Conservation (phyloP, 163 green algal species). For the Chlorella variabilis region DNA sequence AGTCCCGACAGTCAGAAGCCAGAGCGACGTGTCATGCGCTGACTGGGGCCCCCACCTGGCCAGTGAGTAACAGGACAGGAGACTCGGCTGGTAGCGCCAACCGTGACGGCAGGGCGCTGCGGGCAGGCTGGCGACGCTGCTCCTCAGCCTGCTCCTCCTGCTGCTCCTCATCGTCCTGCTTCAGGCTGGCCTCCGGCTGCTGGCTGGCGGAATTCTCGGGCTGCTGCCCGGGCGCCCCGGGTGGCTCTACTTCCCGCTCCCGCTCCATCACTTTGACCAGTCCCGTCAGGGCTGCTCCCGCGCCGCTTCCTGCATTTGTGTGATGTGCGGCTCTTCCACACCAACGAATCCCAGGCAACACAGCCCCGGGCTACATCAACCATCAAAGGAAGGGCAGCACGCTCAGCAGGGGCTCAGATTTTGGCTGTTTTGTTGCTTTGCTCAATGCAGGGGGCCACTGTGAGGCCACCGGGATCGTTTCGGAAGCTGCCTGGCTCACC, state of each 20-base stretch:
- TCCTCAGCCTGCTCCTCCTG: neutral
- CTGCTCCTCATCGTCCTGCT: neutral
- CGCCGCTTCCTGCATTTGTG: neutral
- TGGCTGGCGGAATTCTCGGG: constrained; percentile 1
- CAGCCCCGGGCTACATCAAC: no score
- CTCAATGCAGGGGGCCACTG: no score
- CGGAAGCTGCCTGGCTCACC: no score
- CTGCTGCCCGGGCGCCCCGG: neutral
- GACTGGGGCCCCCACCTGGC: constrained; percentile 3
- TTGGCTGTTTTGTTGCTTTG: no score
- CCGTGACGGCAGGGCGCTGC: neutral
- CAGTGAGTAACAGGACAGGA: constrained; percentile 34
- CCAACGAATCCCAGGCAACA: no score
- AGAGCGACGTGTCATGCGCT: neutral
- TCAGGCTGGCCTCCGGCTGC: neutral
- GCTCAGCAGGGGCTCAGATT: no score
- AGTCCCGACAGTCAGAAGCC: neutral
- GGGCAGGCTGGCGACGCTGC: neutral
- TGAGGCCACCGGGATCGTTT: no score
- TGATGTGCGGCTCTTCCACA: no score
- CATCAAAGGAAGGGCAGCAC: no score
- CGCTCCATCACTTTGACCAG: neutral
- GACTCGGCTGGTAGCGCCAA: constrained; percentile 19
- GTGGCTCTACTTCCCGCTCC: no score
- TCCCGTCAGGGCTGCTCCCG: neutral